These are phyloP conservation scores for Iberis pinnata DNA, from an alignment of 345 rosid genomes.

Conservation along the genomic window DNA sequence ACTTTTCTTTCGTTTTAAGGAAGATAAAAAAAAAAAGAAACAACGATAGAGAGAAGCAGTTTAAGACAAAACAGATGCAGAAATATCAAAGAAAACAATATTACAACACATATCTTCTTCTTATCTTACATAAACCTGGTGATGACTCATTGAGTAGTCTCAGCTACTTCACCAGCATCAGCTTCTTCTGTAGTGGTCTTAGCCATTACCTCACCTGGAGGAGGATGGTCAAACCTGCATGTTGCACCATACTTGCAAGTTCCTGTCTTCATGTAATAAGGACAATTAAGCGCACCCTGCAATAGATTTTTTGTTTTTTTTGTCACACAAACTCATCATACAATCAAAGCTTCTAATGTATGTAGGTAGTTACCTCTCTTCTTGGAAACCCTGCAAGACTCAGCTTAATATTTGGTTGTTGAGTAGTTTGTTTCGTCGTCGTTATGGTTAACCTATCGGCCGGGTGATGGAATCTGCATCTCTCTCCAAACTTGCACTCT, in stretches of 20 bases:
- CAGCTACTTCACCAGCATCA: slow-evolving; percentile 25
- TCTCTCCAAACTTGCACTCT: slow-evolving; percentile 71
- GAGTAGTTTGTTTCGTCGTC: slow-evolving; percentile 36
- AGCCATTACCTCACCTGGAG: slow-evolving; percentile 84
- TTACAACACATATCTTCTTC: slow-evolving; percentile 24
- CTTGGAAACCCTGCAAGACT: slow-evolving; percentile 92
- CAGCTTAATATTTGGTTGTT: slow-evolving; percentile 51
- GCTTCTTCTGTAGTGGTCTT: slow-evolving; percentile 35
- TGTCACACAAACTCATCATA: slow-evolving; percentile 1
- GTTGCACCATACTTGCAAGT: slow-evolving; percentile 74
- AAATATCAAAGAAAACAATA: slow-evolving; percentile 5
- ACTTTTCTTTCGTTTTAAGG: slow-evolving; percentile 14
- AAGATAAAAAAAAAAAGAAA: not conserved
- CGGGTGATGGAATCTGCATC: slow-evolving; percentile 89
- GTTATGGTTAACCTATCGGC: slow-evolving; percentile 47
- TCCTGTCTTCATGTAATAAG: slow-evolving; percentile 93
- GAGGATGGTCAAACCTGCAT: slow-evolving; percentile 94
- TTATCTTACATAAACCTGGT: slow-evolving; percentile 25
- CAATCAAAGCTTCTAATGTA: slow-evolving; percentile 6
- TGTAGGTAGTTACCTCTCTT: slow-evolving; percentile 57
- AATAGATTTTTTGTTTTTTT: slow-evolving; percentile 17
- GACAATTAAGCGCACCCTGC: slow-evolving; percentile 72
- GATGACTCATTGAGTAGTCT: slow-evolving; percentile 20
- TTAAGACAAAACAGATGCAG: slow-evolving; percentile 2
- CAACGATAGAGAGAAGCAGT: not conserved